Base-by-base conservation (phyloP, 2,329 filamentous ascomycete genomes). In the Dactylellina drechsleri region DNA sequence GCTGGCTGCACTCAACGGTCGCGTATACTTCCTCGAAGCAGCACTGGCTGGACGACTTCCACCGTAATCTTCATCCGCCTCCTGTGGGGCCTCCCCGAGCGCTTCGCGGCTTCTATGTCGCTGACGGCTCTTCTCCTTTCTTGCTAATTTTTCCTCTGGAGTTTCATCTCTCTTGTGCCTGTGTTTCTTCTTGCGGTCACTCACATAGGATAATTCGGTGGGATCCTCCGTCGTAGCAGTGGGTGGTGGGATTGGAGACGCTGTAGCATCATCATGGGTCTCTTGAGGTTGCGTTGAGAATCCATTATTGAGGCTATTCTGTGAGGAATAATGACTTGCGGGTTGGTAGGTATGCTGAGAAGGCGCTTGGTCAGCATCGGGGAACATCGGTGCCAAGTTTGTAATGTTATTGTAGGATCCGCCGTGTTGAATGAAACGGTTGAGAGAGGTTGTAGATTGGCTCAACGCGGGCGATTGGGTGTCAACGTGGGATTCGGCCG, bases 341-440 rank as follows among this genome's bases (percentile, higher is more conserved):
- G 52, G 54, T 41, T 64, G 59, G 58, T 64, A 59, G 23, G 36
- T 65, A 20, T 66, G 56, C 16, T 60, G 53, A 12, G 50, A 13
- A 31, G 54, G 43, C 20, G 49, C 58, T 18, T 66, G 61, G 12
- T 62, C 58, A 13, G 71, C 49, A 52, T 71, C 66, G 8, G 72
- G 72, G 66, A 76, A 70, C 72, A 76, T 75, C 15, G 72, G 72
- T 3, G 72, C 36, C 12, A 76, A 40, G 18, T 62, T 71, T 7
- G 54, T 66, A 15, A 76, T 76, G 31, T 76, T 76, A 59, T 76
- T 71, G 16, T 76, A 76, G 5, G 72, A 66, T 28, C 66, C 66
- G 43, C 72, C 66, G 20, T 66, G 59, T n/a, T 76, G 65, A 26
- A 76, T 70, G 60, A 76, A 76, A 16, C 72, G 59, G 26, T 71